Evolutionary conservation across 73 alveolate species (phyloP).

Genomic region (Tetrahymena thermophila): DNA sequence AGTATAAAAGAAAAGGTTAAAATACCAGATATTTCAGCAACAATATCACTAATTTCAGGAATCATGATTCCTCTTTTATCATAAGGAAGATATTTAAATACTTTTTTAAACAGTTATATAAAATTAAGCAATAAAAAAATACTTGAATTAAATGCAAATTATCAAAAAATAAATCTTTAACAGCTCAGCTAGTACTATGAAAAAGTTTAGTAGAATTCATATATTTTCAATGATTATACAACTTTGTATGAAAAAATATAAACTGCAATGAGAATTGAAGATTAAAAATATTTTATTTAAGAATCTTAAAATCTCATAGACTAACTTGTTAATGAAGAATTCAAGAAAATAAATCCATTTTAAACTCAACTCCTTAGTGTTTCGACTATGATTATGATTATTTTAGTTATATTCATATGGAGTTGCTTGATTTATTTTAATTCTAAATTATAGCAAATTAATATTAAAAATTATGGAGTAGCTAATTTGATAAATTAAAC

Average conservation of each 20-base stretch:
- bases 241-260: background rate
- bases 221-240: background rate
- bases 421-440: background rate
- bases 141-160: background rate
- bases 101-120: background rate
- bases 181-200: background rate
- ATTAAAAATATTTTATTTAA: background rate
- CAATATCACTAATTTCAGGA: background rate
- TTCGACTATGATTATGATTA: background rate
- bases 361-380: background rate
- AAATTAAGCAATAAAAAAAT: background rate
- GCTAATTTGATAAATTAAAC: background rate
- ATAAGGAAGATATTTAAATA: background rate
- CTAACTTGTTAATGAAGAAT: background rate
- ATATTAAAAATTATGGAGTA: background rate
- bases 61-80: background rate
- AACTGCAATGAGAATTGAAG: background rate
- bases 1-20: background rate
- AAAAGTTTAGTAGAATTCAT: background rate
- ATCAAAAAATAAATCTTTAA: background rate
- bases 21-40: background rate
- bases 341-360: background rate
- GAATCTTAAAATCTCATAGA: background rate
- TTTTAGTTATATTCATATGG: background rate
- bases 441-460: background rate